Conservation (phyloP, 2,329 filamentous ascomycete species). For the Talaromyces sp. region DNA sequence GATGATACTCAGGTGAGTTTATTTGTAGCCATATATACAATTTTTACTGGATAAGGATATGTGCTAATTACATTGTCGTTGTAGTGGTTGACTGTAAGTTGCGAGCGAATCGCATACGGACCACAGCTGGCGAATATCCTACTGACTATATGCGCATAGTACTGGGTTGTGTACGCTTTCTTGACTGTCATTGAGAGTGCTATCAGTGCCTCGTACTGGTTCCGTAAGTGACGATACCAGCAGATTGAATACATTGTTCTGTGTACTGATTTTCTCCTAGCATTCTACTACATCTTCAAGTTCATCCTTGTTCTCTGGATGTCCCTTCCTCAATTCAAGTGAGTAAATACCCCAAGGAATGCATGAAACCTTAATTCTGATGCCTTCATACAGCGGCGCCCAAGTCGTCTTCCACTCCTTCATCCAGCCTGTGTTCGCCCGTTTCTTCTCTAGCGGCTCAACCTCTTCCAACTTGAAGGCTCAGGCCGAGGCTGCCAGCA, state of each 20-base stretch:
- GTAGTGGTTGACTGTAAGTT: conserved; percentile 57
- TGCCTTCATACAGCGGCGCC: conserved; percentile 65
- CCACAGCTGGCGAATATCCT: neutral
- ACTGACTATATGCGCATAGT: conserved; percentile 38
- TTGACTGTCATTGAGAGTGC: conserved; percentile 62
- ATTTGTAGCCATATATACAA: neutral
- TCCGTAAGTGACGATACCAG: conserved; percentile 43
- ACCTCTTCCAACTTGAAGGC: conserved; percentile 83
- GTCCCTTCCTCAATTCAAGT: conserved; percentile 89
- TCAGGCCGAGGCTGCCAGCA: conserved; percentile 68
- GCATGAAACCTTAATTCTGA: neutral
- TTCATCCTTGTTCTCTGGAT: conserved; percentile 97
- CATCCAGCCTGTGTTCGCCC: conserved; percentile 82
- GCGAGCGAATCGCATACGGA: neutral
- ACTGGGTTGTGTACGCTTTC: conserved; percentile 65
- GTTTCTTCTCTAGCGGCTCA: conserved; percentile 76
- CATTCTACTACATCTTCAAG: conserved; percentile 99
- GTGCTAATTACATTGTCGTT: conserved; percentile 19
- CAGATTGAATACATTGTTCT: conserved; percentile 20
- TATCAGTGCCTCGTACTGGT: conserved; percentile 64
- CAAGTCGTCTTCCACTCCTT: conserved; percentile 96
- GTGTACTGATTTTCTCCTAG: conserved; percentile 23
- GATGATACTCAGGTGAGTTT: conserved; percentile 60
- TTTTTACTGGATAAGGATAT: conserved; percentile 18
- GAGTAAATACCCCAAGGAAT: conserved; percentile 41